These are phyloP conservation scores for Ziziphus jujuba DNA, from an alignment of 306 rosid genomes.

Conservation along the genomic window DNA sequence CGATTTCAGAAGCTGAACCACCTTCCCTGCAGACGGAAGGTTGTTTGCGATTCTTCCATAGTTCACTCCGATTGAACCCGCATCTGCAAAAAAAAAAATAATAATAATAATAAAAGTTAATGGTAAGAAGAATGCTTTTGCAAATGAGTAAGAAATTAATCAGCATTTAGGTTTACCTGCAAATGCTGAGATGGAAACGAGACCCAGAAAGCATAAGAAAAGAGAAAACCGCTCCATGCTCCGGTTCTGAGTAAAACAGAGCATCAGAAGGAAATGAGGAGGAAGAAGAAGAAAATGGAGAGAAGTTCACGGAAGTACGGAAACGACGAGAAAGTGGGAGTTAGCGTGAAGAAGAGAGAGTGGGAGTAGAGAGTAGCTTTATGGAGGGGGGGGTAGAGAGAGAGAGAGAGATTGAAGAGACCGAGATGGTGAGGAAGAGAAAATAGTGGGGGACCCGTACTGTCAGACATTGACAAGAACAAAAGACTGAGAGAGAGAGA, in stretches of 20 bases:
- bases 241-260: conserved; percentile 38
- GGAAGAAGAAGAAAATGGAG: not conserved
- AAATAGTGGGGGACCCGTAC: conserved; percentile 37
- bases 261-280: not conserved
- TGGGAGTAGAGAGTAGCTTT: not conserved
- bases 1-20: conserved; percentile 60
- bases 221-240: conserved; percentile 41
- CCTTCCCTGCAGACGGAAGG: conserved; percentile 77
- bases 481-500: not conserved
- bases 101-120: too few relatives aligned
- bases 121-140: not conserved
- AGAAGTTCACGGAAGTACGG: conserved; percentile 14
- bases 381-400: not conserved
- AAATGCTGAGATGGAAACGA: conserved; percentile 28
- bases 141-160: not conserved
- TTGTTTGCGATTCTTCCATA: conserved; percentile 84
- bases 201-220: conserved; percentile 17
- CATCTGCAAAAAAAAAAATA: conserved; percentile 41
- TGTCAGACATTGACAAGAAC: conserved; percentile 5
- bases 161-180: conserved; percentile 44
- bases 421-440: conserved; percentile 8
- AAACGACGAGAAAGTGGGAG: conserved; percentile 8
- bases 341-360: conserved; percentile 6
- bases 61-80: conserved; percentile 84
- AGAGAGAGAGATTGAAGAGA: not conserved